These are phyloP conservation scores for Apiotrichum akiyoshidainum DNA, from an alignment of 1,284 basidiomycete species.

Conservation along the genomic window DNA sequence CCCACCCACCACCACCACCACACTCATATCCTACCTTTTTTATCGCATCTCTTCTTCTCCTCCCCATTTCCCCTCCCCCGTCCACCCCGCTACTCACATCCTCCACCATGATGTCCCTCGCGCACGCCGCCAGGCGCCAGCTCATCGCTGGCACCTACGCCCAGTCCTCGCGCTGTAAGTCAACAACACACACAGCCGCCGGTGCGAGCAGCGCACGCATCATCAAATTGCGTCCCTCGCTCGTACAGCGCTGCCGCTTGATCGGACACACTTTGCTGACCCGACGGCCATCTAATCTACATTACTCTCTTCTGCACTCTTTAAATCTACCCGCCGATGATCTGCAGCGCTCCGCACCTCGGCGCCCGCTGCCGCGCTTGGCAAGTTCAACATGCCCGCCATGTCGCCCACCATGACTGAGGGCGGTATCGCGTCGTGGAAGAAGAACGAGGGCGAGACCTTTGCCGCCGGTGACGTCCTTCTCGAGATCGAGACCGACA, in stretches of 20 bases:
- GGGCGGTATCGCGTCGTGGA: slow-evolving; percentile 96
- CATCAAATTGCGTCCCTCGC: neutral
- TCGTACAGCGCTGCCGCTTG: neutral
- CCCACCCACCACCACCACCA: too few relatives aligned
- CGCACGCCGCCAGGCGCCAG: slow-evolving; percentile 42
- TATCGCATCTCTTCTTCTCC: neutral
- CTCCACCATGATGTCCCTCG: slow-evolving; percentile 44
- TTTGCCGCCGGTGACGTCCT: slow-evolving; percentile 86
- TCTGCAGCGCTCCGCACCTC: slow-evolving; percentile 76
- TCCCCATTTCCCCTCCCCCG: slow-evolving; percentile 5
- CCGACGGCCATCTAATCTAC: neutral
- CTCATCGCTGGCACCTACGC: slow-evolving; percentile 28
- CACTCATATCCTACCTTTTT: neutral
- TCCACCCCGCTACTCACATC: slow-evolving; percentile 6
- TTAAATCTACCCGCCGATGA: neutral
- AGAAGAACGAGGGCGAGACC: slow-evolving; percentile 89
- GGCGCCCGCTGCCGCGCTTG: slow-evolving; percentile 69
- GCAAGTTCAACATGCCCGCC: slow-evolving; percentile 94
- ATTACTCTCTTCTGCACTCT: neutral
- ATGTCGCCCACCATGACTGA: slow-evolving; percentile 99
- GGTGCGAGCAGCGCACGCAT: too few relatives aligned
- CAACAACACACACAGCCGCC: neutral
- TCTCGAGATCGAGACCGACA: slow-evolving; percentile 89
- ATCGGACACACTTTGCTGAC: slow-evolving; percentile 3
- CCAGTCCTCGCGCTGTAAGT: slow-evolving; percentile 35